A percentile compares a stretch with the other conserved stretches of the same genome.
Conservation (phyloP, 371 early-diverging fungal genomes). For the Mortierella sp. region DNA sequence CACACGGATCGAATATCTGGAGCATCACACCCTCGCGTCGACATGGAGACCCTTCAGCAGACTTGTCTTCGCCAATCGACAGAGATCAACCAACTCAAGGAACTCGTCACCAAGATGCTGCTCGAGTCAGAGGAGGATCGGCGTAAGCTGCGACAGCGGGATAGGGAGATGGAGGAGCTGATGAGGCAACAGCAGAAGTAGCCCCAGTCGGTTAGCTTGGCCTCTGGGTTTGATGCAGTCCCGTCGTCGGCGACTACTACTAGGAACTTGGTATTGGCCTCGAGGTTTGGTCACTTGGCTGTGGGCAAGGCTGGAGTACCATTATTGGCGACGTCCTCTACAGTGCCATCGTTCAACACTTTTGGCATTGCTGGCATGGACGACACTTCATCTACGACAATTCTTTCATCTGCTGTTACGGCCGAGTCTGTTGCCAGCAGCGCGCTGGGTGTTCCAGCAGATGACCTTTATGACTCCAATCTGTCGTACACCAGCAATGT, state of each 20-base stretch:
- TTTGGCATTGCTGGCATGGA: conserved; percentile 9
- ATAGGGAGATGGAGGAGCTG: conserved; percentile 46
- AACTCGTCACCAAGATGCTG: conserved; percentile 32
- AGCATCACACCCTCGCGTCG: neutral
- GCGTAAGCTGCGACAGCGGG: conserved; percentile 38
- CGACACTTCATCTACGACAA: neutral
- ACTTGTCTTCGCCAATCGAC: conserved; percentile 39
- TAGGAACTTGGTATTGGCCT: neutral
- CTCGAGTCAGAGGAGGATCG: conserved; percentile 46
- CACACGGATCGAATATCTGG: neutral
- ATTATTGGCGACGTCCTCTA: conserved; percentile 15
- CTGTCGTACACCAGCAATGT: conserved; percentile 17
- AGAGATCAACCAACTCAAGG: conserved; percentile 48
- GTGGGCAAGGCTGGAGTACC: neutral
- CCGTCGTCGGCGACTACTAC: neutral
- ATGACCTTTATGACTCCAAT: conserved; percentile 22
- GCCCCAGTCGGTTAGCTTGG: neutral
- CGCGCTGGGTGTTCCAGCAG: neutral
- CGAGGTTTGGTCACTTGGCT: neutral
- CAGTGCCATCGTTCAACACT: conserved; percentile 22
- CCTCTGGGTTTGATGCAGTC: conserved; percentile 20
- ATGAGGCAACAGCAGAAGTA: conserved; percentile 27
- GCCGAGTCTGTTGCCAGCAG: neutral
- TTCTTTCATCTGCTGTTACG: neutral
- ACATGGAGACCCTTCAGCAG: conserved; percentile 24